Base-by-base conservation (phyloP, 768 basidiomycete species). In the Kwoniella europaea region DNA sequence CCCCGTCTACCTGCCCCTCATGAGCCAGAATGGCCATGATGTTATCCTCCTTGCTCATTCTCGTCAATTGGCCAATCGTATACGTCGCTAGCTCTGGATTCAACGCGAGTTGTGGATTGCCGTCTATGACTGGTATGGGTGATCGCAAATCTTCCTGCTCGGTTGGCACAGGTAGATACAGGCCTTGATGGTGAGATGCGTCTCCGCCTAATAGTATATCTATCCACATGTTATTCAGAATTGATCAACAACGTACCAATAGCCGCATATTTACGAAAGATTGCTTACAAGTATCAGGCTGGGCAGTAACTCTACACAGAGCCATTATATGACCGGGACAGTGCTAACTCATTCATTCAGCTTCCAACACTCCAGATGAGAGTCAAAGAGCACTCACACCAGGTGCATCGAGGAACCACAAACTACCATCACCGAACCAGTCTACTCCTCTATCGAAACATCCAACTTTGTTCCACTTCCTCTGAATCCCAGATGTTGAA, bases 21-120 rank as follows among this genome's bases (percentile, higher is more conserved):
- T 79, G 74, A 4, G 78, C 78, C 52, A 79, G 52, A 22, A 79
- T 22, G 15, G 74, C 74, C 76, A 79, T 77, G 43, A 79, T 55
- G 29, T 79, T 74, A 4, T 75, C 73, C 62, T 77, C 76, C 10
- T 46, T 61, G 24, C 66, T 69, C 71, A 74, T 74, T 22, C 78
- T 50, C 5, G 69, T 74, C 43, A 77, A 43, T 22, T 63, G 67
- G 2, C 72, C 71, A 9, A 77, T 75, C n/a, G 71, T 72, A 20
- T 74, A 42, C 0, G 65, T 69, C 50, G 71, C 71, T n/a, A 65
- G 29, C 1, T 50, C 35, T 6, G 70, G 72, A 42, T 76, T 71
- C 2, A 65, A 60, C 4, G 73, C 58, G 56, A 79, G 66, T n/a
- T 67, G 67, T 12, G 66, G 60, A 27, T 69, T 61, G 0, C 67